These are phyloP conservation scores for Saxispiralis lemnorum DNA, from an alignment of 495 filamentous ascomycete genomes.

Conservation along the genomic window DNA sequence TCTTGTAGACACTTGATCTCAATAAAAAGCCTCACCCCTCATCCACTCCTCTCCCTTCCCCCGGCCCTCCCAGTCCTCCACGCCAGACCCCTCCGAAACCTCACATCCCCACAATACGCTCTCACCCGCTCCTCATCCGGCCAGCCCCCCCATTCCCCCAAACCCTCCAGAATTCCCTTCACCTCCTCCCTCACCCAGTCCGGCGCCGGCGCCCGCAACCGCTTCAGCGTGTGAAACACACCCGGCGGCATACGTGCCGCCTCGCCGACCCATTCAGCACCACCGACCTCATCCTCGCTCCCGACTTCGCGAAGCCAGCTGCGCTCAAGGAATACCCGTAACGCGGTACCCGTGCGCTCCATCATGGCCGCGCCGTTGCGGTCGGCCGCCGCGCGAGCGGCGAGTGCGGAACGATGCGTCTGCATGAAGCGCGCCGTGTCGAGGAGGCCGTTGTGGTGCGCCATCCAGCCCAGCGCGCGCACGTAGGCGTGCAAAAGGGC, in stretches of 20 bases:
- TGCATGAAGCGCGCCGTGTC: constrained; percentile 18
- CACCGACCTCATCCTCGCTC: neutral
- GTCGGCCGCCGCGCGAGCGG: constrained; percentile 1
- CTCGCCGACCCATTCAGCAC: neutral
- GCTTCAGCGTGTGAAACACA: neutral
- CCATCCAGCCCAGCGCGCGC: constrained; percentile 21
- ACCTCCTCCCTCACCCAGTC: constrained; percentile 17
- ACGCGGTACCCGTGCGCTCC: constrained; percentile 34
- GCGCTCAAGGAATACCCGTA: constrained; percentile 36
- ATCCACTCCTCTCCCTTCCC: too few species aligned
- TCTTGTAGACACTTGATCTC: too few species aligned
- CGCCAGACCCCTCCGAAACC: neutral
- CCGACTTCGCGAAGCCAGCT: constrained; percentile 20
- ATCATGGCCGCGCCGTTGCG: constrained; percentile 29
- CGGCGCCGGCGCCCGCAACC: constrained; percentile 11
- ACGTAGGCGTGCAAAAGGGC: constrained; percentile 22
- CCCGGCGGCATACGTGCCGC: neutral
- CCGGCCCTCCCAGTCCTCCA: too few species aligned
- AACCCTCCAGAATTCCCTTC: constrained; percentile 29
- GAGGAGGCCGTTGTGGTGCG: constrained; percentile 20
- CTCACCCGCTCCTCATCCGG: constrained; percentile 34
- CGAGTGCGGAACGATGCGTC: constrained; percentile 11
- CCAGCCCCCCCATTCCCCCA: constrained; percentile 32
- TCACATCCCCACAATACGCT: constrained; percentile 22
- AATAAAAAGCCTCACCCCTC: too few species aligned